Percentiles rank a stretch among this genome's conserved stretches.
phyloP scores from a whole-genome alignment of 768 basidiomycete species.

The Lactarius pseudohatsudake region DNA sequence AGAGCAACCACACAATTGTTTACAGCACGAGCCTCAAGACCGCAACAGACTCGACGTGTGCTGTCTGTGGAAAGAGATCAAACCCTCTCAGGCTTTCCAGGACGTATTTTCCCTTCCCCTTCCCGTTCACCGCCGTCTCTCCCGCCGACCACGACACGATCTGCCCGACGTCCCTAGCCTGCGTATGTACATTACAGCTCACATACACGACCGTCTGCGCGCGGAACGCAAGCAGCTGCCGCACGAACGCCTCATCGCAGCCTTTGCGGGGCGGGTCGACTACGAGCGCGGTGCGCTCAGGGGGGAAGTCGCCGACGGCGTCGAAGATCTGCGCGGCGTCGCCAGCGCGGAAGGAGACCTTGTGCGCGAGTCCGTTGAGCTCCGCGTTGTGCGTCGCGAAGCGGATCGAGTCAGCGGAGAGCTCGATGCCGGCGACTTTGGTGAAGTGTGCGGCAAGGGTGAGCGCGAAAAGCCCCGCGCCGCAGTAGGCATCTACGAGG shows the following conservation, averaged over 20 bases:
- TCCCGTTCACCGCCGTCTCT: constrained; percentile 34
- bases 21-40: constrained; percentile 52
- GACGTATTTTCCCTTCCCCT: constrained; percentile 52
- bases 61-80: constrained; percentile 93
- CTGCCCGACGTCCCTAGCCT: constrained; percentile 83
- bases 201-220: constrained; percentile 80
- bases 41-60: constrained; percentile 36
- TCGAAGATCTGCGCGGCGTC: constrained; percentile 87
- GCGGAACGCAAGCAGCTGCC: constrained; percentile 72
- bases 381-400: constrained; percentile 64
- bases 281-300: constrained; percentile 63
- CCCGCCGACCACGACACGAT: constrained; percentile 50
- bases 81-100: constrained; percentile 86
- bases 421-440: constrained; percentile 85
- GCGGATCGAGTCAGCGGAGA: constrained; percentile 69
- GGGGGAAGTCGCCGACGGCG: constrained; percentile 63
- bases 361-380: constrained; percentile 57
- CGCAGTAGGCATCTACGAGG: constrained; percentile 95
- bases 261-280: constrained; percentile 96
- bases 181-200: constrained; percentile 93
- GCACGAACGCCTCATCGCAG: constrained; percentile 76
- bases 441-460: constrained; percentile 73
- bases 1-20: background rate
- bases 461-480: constrained; percentile 85
- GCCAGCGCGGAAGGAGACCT: constrained; percentile 71